Percentiles rank a stretch among this genome's conserved stretches.
These are phyloP conservation scores for Alloteropsis semialata DNA, from an alignment of 176 grass and related monocot species.

Conservation along the genomic window DNA sequence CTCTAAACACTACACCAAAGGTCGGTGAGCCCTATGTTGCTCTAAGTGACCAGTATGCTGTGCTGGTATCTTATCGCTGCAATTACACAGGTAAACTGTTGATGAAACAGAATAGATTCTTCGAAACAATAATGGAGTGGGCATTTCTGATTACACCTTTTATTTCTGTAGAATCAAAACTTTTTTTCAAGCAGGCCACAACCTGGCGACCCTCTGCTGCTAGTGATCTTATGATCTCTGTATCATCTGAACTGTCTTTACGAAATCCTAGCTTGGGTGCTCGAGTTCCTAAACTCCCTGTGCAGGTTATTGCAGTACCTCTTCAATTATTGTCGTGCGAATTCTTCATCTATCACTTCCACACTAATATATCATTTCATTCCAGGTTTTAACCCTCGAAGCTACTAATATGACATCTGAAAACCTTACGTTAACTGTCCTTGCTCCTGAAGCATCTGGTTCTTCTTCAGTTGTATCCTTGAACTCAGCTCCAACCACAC, in stretches of 20 bases:
- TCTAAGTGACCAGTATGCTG: constrained; percentile 72
- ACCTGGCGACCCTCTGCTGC: constrained; percentile 76
- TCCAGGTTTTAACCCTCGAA: constrained; percentile 94
- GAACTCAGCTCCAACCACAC: constrained; percentile 72
- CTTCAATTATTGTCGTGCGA: constrained; percentile 13
- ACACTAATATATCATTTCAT: not conserved
- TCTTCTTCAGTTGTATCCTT: constrained; percentile 86
- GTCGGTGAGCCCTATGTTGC: constrained; percentile 33
- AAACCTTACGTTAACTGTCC: constrained; percentile 93
- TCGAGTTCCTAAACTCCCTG: constrained; percentile 76
- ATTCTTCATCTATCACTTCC: constrained; percentile 12
- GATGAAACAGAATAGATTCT: not conserved
- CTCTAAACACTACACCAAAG: constrained; percentile 44
- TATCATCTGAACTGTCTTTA: constrained; percentile 67
- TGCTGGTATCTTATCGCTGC: constrained; percentile 88
- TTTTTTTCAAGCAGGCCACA: constrained; percentile 93
- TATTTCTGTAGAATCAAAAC: constrained; percentile 78
- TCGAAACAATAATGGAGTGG: not conserved
- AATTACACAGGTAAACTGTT: constrained; percentile 80
- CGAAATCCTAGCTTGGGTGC: constrained; percentile 52
- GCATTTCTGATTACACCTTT: constrained; percentile 35
- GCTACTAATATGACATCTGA: constrained; percentile 92
- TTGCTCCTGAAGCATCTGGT: constrained; percentile 79
- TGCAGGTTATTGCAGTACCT: constrained; percentile 61
- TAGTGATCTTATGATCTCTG: constrained; percentile 90